Conservation (phyloP, 139 green algal genomes). For the Pleodorina starrii region DNA sequence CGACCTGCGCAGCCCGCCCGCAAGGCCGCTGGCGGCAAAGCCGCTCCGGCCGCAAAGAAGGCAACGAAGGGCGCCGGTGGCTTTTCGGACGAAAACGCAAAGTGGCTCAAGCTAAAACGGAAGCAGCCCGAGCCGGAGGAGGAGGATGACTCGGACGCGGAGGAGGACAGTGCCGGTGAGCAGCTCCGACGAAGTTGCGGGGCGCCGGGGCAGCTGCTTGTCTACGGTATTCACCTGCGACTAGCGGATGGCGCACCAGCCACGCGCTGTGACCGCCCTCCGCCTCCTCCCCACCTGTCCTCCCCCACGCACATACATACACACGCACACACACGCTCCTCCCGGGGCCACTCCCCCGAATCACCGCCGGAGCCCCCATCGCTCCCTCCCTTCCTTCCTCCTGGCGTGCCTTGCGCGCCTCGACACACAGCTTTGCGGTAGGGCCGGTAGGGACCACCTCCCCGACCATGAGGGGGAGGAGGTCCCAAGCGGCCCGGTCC, state of each 20-base stretch:
- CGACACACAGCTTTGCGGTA: too few species aligned
- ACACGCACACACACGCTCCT: not conserved
- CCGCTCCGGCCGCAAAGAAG: not conserved
- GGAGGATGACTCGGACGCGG: constrained; percentile 12
- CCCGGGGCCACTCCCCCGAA: too few species aligned
- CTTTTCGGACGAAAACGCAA: constrained; percentile 82
- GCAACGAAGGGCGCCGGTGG: constrained; percentile 29
- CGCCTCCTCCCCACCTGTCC: too few species aligned
- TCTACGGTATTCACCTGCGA: too few species aligned
- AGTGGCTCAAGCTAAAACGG: constrained; percentile 82
- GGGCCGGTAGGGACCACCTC: too few species aligned
- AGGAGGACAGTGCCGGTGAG: constrained; percentile 3
- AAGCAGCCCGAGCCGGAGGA: constrained; percentile 52
- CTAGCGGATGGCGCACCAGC: not conserved
- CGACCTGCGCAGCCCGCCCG: not conserved
- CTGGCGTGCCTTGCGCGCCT: too few species aligned
- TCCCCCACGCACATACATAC: not conserved
- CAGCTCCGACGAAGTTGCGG: not conserved
- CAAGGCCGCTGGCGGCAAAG: not conserved
- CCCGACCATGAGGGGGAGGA: too few species aligned
- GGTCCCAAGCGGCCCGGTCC: too few species aligned
- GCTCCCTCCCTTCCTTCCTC: too few species aligned
- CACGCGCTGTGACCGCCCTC: not conserved
- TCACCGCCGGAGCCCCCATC: too few species aligned
- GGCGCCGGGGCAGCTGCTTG: not conserved